Percentiles rank a stretch among this genome's conserved stretches.
Evolutionary conservation across 148 eudicot species (phyloP).

Genomic region (Pharnaceum exiguum): DNA sequence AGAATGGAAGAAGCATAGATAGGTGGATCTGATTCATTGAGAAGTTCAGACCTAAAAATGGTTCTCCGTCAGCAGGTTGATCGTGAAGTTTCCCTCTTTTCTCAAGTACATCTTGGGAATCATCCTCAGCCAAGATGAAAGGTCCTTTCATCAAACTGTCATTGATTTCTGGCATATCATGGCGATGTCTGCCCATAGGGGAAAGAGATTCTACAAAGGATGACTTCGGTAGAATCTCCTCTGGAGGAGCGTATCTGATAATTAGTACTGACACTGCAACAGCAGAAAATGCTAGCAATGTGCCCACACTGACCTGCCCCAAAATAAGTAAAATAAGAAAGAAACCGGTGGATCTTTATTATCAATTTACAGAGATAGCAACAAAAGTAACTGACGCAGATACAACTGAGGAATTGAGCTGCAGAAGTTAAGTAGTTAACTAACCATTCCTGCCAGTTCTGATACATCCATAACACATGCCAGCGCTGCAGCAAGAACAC

Average conservation of each 20-base stretch:
- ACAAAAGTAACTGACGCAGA: no score
- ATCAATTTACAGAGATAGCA: background rate
- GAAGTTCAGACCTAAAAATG: conserved; percentile 20
- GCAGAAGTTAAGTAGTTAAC: conserved; percentile 11
- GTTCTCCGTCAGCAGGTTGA: conserved; percentile 7
- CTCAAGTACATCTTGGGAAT: conserved; percentile 3
- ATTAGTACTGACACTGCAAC: conserved; percentile 84
- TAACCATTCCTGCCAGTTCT: conserved; percentile 93
- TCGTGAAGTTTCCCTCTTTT: conserved; percentile 5
- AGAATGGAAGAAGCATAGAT: no score
- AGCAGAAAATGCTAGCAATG: conserved; percentile 92
- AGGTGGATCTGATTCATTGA: no score
- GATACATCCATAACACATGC: conserved; percentile 92
- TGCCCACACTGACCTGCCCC: conserved; percentile 91
- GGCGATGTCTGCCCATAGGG: conserved; percentile 1
- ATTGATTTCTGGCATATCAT: background rate
- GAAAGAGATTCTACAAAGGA: conserved; percentile 55
- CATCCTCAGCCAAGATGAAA: conserved; percentile 17
- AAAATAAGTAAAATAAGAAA: conserved; percentile 1
- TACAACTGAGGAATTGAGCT: background rate
- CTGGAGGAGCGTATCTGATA: conserved; percentile 88
- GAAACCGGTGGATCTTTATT: background rate
- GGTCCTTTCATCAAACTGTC: conserved; percentile 15
- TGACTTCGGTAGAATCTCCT: conserved; percentile 76
- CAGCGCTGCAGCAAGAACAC: conserved; percentile 62